Conservation (phyloP, 2,329 filamentous ascomycete species). For the Epichloe typhina region DNA sequence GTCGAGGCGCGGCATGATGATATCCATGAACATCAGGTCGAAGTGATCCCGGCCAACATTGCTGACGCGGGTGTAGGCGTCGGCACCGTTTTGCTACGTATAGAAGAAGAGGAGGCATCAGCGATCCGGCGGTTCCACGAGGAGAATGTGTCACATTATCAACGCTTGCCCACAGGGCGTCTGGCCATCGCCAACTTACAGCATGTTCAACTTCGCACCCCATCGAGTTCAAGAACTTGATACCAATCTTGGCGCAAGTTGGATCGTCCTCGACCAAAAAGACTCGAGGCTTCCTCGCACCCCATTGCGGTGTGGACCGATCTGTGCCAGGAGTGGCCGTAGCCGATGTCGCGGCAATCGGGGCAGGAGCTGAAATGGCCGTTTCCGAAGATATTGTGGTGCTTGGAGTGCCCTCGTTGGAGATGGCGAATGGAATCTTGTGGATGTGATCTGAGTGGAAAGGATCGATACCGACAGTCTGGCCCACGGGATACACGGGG, state of each 20-base stretch:
- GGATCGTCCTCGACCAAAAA: constrained; percentile 78
- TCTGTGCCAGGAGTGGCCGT: constrained; percentile 15
- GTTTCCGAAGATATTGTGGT: constrained; percentile 25
- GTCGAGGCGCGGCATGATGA: constrained; percentile 94
- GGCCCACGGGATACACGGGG: constrained; percentile 81
- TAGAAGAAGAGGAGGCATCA: constrained; percentile 6
- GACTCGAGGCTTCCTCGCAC: constrained; percentile 57
- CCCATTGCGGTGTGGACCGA: constrained; percentile 38
- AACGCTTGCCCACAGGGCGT: not conserved
- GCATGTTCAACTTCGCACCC: constrained; percentile 56
- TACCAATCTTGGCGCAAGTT: constrained; percentile 53
- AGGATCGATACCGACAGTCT: constrained; percentile 84
- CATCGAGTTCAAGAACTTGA: constrained; percentile 52
- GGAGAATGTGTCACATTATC: not conserved
- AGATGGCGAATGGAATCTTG: constrained; percentile 75
- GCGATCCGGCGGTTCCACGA: not conserved
- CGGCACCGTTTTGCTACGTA: constrained; percentile 55
- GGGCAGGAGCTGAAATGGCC: constrained; percentile 7
- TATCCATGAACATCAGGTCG: constrained; percentile 73
- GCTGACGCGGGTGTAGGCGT: constrained; percentile 78
- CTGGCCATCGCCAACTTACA: constrained; percentile 28
- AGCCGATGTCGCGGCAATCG: constrained; percentile 9
- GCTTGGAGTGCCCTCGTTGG: constrained; percentile 38
- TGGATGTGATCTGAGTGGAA: constrained; percentile 90
- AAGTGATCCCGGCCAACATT: constrained; percentile 33